These are phyloP conservation scores for Daldinia caldariorum DNA, from an alignment of 495 filamentous ascomycete genomes.

Conservation along the genomic window DNA sequence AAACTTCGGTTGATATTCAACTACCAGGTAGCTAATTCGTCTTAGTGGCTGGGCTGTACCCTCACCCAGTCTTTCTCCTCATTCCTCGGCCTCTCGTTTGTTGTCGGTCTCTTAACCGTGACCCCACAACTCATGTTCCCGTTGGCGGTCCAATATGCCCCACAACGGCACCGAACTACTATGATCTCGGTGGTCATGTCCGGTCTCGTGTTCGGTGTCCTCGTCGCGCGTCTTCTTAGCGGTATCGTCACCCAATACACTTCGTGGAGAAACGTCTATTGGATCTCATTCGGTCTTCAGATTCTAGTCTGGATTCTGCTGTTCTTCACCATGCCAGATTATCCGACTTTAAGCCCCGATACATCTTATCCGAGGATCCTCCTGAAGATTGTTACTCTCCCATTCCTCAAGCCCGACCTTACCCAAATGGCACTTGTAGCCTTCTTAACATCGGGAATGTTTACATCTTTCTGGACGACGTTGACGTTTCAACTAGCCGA, in stretches of 20 bases:
- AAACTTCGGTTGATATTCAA: not conserved
- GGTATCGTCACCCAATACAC: conserved; percentile 77
- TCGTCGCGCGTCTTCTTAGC: conserved; percentile 79
- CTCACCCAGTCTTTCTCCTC: conserved; percentile 70
- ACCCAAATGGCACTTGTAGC: conserved; percentile 63
- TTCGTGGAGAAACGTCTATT: conserved; percentile 81
- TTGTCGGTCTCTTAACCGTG: conserved; percentile 78
- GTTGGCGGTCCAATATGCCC: conserved; percentile 82
- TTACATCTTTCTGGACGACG: conserved; percentile 77
- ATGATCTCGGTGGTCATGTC: conserved; percentile 79
- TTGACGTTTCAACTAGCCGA: conserved; percentile 76
- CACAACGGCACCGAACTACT: conserved; percentile 70
- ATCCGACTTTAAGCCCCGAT: conserved; percentile 76
- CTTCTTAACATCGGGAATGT: conserved; percentile 54
- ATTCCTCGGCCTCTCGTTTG: conserved; percentile 75
- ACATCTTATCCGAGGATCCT: conserved; percentile 75
- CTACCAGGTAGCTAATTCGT: conserved; percentile 14
- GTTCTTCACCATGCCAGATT: conserved; percentile 82
- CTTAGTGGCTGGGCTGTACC: conserved; percentile 72
- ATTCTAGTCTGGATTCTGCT: conserved; percentile 71
- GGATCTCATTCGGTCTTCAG: conserved; percentile 79
- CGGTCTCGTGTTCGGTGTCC: conserved; percentile 78
- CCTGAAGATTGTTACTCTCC: conserved; percentile 67
- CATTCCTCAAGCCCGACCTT: conserved; percentile 71
- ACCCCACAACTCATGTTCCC: conserved; percentile 89